Evolutionary conservation across 805 yeast genomes (phyloP), one percentile per base, ranked within the genome.

Genomic region (Metschnikowia baotianmanensis): DNA sequence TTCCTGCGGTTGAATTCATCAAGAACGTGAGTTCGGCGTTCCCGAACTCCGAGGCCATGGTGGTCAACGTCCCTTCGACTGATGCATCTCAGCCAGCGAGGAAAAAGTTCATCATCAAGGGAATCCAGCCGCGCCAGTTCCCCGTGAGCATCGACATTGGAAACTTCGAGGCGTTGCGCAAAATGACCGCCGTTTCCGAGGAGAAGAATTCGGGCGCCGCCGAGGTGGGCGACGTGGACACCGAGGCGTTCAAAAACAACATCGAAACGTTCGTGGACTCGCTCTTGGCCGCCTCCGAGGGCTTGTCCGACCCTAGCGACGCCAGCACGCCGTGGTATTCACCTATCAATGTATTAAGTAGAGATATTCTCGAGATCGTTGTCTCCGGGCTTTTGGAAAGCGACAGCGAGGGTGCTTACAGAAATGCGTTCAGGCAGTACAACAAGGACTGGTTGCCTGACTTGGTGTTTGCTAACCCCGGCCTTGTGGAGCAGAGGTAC

Each of bases 1-100:
- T 91, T 23, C 96, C 96, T 1, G 99, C 99, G 0, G 97, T 93
- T 10, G 98, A 93, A 51, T 93, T 93, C 61, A 93, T 93, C 60
- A 88, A 91, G 55, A 91, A 93, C 57, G 98, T 91, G 16, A 83
- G 90, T 24, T 78, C 80, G 45, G 96, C 96, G 1, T 93, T 93
- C 59, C 82, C 85, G 13, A 78, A 81, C 52, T 88, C 96, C 3
- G 83, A 86, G 38, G 98, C 99, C 1, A 90, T 89, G 91, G 98
- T 93, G 12, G 78, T 91, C 18, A 77, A 78, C 39, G 71, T 78
- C 30, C 71, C 78, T 11, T 24, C 50, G 15, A 47, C 55, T 4
- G 62, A 53, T 13, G 46, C 47, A 6, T 16, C 42, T n/a, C 63
- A 60, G 35, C 57, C 61, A 5, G 82, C 83, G 1, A 75, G 76